Percentiles rank a stretch among this genome's conserved stretches.
Evolutionary conservation across 1,139 yeast species (phyloP).

Genomic region (Taphrina deformans): DNA sequence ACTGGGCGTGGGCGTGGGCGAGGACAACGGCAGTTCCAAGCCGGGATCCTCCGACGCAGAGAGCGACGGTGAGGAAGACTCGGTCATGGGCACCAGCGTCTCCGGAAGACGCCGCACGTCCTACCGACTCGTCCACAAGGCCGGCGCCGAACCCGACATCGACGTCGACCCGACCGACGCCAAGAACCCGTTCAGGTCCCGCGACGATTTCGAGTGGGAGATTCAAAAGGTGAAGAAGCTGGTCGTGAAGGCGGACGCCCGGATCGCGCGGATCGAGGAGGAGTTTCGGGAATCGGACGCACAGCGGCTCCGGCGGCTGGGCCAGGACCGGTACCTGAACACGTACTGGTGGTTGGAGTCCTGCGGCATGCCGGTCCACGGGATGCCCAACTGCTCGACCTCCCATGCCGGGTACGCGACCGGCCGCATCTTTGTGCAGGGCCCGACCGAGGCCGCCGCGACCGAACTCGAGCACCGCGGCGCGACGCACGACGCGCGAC

Average conservation of each 20-base stretch:
- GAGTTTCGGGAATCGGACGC: slow-evolving; percentile 54
- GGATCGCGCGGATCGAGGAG: slow-evolving; percentile 51
- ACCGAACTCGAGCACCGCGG: slow-evolving; percentile 44
- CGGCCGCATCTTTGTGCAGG: slow-evolving; percentile 93
- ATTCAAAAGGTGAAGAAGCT: slow-evolving; percentile 41
- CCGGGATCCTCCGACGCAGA: slow-evolving; percentile 43
- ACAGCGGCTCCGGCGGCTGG: slow-evolving; percentile 74
- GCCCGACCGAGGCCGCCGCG: slow-evolving; percentile 72
- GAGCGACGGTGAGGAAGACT: slow-evolving; percentile 34
- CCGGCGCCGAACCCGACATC: slow-evolving; percentile 4
- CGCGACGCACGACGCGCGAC: slow-evolving; percentile 48
- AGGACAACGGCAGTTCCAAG: background rate
- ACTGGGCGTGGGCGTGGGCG: background rate
- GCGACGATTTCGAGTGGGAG: slow-evolving; percentile 25
- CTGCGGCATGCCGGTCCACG: slow-evolving; percentile 62
- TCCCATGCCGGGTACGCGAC: slow-evolving; percentile 64
- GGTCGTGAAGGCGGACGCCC: slow-evolving; percentile 56
- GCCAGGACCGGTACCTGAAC: slow-evolving; percentile 79
- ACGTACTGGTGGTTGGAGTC: slow-evolving; percentile 95
- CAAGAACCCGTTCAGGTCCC: background rate
- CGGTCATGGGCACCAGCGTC: background rate
- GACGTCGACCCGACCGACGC: slow-evolving; percentile 40
- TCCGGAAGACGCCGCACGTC: background rate
- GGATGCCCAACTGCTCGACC: slow-evolving; percentile 41
- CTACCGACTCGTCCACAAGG: background rate